These are phyloP conservation scores for Aspergillus sp. DNA, from an alignment of 2,329 filamentous ascomycete species.

Conservation along the genomic window DNA sequence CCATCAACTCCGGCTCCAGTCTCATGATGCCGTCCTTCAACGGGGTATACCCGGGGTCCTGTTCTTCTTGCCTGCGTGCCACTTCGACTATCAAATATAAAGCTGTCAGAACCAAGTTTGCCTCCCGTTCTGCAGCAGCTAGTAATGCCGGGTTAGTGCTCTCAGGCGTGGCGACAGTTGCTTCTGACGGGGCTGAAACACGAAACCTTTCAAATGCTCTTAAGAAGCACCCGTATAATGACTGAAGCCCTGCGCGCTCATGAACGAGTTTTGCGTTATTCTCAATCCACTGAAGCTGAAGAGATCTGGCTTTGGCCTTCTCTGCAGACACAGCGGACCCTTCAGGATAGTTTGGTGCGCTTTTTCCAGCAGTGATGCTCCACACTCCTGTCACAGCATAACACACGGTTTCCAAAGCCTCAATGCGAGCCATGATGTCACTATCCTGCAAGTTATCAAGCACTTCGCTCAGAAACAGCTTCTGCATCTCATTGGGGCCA, in stretches of 20 bases:
- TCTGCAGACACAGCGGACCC: constrained; percentile 39
- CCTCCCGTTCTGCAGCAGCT: constrained; percentile 40
- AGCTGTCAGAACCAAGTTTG: constrained; percentile 44
- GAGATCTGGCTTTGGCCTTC: constrained; percentile 48
- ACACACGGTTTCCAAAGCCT: constrained; percentile 47
- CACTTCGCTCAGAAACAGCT: constrained; percentile 40
- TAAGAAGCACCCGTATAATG: constrained; percentile 39
- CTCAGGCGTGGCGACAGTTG: constrained; percentile 31
- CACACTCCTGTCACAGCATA: constrained; percentile 67
- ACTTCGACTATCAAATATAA: constrained; percentile 45
- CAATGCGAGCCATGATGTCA: constrained; percentile 44
- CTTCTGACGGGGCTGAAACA: constrained; percentile 22
- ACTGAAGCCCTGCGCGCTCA: constrained; percentile 35
- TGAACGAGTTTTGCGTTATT: constrained; percentile 40
- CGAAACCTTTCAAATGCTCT: constrained; percentile 40
- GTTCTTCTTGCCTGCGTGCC: constrained; percentile 37
- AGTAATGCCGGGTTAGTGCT: constrained; percentile 32
- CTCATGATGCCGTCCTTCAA: constrained; percentile 45
- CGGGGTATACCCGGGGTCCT: constrained; percentile 23
- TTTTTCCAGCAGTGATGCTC: constrained; percentile 62
- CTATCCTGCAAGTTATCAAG: constrained; percentile 38
- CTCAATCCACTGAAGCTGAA: constrained; percentile 50
- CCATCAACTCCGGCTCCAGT: constrained; percentile 66
- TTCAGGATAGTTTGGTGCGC: constrained; percentile 29
- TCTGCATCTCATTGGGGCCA: constrained; percentile 54